These are phyloP conservation scores for Penicillium odoratum DNA, from an alignment of 495 filamentous ascomycete species.

Conservation along the genomic window DNA sequence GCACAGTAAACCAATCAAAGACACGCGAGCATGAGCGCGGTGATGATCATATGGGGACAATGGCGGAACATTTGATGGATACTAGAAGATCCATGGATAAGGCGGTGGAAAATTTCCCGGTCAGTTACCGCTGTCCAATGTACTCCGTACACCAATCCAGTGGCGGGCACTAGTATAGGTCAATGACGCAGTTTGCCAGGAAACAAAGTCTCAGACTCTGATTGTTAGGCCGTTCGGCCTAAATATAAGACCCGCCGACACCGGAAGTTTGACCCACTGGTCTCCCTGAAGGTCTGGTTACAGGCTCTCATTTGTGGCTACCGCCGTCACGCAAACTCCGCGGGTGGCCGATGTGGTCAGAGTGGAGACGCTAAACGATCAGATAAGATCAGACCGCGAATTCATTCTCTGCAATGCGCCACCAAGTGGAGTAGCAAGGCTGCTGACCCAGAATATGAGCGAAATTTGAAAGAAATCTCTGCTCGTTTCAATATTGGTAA, in stretches of 20 bases:
- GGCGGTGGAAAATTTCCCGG: too few relatives aligned
- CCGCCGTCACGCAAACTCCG: constrained; percentile 13
- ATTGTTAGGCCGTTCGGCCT: constrained; percentile 4
- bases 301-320: constrained; percentile 11
- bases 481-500: background rate
- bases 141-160: background rate
- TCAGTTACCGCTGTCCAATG: too few relatives aligned
- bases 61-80: too few relatives aligned
- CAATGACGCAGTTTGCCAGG: background rate
- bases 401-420: constrained; percentile 5
- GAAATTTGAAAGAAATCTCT: constrained; percentile 1
- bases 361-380: constrained; percentile 29
- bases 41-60: too few relatives aligned
- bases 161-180: background rate
- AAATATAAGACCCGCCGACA: constrained; percentile 12
- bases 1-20: too few relatives aligned
- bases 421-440: constrained; percentile 12
- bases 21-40: too few relatives aligned
- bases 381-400: constrained; percentile 30
- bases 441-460: constrained; percentile 3
- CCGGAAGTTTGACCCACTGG: constrained; percentile 16
- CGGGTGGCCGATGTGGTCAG: constrained; percentile 7
- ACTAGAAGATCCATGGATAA: too few relatives aligned
- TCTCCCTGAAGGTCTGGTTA: background rate
- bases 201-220: background rate